Base-by-base conservation (phyloP, 768 basidiomycete species). In the Cystobasidium tubakii region DNA sequence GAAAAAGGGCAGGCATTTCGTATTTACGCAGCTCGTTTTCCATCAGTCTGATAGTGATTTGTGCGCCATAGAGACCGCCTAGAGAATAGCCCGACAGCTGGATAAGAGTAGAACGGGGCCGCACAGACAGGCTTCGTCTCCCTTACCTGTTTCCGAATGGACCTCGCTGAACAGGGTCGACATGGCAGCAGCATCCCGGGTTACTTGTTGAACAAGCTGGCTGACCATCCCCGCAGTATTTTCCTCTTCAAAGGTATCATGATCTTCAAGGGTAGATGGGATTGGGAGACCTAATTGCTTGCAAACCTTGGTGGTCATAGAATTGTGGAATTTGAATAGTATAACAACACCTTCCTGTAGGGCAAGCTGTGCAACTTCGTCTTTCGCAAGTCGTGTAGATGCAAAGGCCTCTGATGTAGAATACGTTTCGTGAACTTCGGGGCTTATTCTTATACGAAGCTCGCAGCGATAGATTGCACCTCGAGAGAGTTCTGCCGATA, bases 311-410 rank as follows among this genome's bases (percentile, higher is more conserved):
- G 54, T 71, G 15, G 69, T 71, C 29, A 62, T 33, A 34, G 69
- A 71, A 42, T 71, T 71, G 25, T 71, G 69, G 4, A 71, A n/a
- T 34, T 71, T 71, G 29, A 71, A 55, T 12, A 71, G 42, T 1
- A 55, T 60, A 19, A 71, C 69, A 21, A 71, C 55, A 12, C 69
- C 69, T 46, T 71, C 69, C 25, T 55, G 29, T 6, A 71, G 27
- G 7, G 69, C 69, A 2, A 57, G n/a, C 12, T 55, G 54, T 10
- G 69, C 55, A 1, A 43, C 69, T n/a, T 54, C 69, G 10, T 71
- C 69, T 44, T 71, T 71, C 4, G 69, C 69, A 23, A 29, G 17
- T 4, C 55, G 53, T 33, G 69, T 33, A 7, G 69, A 71, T 12
- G 44, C 19, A 36, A 4, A 36, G 9, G 50, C 4, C 10, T 21